A percentile compares a stretch with the other conserved stretches of the same genome.
Conservation (phyloP, 441 rosid genomes). For the Populus hybrid region DNA sequence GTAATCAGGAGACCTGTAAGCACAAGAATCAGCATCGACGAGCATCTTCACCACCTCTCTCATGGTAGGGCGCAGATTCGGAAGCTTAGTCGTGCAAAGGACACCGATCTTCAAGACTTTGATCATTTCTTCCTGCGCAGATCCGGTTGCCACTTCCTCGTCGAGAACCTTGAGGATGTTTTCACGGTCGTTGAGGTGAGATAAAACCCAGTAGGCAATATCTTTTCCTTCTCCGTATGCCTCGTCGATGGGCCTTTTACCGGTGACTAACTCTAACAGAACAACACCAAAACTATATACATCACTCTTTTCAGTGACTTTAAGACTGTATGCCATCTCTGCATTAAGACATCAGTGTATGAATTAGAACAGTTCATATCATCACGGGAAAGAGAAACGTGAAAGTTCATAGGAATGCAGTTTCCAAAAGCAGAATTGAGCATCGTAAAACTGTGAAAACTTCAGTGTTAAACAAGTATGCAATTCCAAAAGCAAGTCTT, state of each 20-base stretch:
- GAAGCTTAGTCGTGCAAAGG: constrained; percentile 79
- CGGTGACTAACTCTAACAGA: constrained; percentile 63
- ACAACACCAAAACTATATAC: constrained; percentile 90
- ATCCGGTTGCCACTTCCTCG: constrained; percentile 30
- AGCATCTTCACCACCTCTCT: constrained; percentile 85
- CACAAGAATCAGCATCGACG: constrained; percentile 54
- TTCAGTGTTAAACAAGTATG: neutral
- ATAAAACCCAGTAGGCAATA: constrained; percentile 58
- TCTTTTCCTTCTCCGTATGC: constrained; percentile 77
- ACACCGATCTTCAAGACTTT: constrained; percentile 66
- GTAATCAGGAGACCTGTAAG: constrained; percentile 28
- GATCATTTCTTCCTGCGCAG: constrained; percentile 55
- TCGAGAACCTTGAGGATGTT: constrained; percentile 57
- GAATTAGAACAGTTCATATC: neutral
- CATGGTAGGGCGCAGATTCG: constrained; percentile 76
- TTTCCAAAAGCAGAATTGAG: neutral
- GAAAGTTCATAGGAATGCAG: neutral
- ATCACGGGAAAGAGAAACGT: neutral
- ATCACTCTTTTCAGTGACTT: constrained; percentile 70
- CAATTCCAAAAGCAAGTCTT: neutral
- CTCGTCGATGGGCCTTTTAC: constrained; percentile 60
- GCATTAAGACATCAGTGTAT: constrained; percentile 10
- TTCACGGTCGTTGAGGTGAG: constrained; percentile 47
- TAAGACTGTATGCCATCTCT: constrained; percentile 75
- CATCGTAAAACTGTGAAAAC: neutral